Base-by-base conservation (phyloP, 352 stramenopile genomes). In the Blastocystis sp. region DNA sequence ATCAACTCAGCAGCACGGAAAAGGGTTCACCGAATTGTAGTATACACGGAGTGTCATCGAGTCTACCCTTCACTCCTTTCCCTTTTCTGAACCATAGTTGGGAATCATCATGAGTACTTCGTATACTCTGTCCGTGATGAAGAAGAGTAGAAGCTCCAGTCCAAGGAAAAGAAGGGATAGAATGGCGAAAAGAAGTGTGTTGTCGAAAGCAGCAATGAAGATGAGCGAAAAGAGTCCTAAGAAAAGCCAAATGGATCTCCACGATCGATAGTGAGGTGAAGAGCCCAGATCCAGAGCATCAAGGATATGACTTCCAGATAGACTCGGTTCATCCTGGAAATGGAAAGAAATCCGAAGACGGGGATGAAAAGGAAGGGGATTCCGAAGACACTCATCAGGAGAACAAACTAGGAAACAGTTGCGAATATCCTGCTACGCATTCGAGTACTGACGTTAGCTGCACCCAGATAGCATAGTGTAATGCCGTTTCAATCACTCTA, bases 191-290 rank as follows among this genome's bases (percentile, higher is more conserved):
- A 17, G 17, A 45, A 84, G 24, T 17, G 28, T 34, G 28, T 69
- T 61, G 43, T 65, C 57, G 52, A 84, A 84, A 19, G 74, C 43
- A 69, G 48, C 14, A 54, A 84, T 52, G 40, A 84, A 84, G 28
- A 68, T 24, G 14, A 84, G 57, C 3, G 54, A 45, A 69, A 84
- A 84, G 4, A 84, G 9, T 68, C n/a, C 52, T 28, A 52, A 1
- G 45, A 69, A 84, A 10, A 84, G 40, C 19, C 74, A 84, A 57
- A 66, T 54, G 24, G 19, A 42, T 68, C 74, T 68, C 74, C 74
- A 84, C 21, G n/a, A n/a, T 11, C 28, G 48, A 68, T 57, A 84
- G 4, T 84, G 28, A 2, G 11, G 43, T 84, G 28, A 84, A 69
- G 52, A 45, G 54, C n/a, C 57, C 17, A 3, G 0, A 21, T 52